Evolutionary conservation across 2,329 filamentous ascomycete genomes (phyloP).

Genomic region (Metarhizium robertsii): DNA sequence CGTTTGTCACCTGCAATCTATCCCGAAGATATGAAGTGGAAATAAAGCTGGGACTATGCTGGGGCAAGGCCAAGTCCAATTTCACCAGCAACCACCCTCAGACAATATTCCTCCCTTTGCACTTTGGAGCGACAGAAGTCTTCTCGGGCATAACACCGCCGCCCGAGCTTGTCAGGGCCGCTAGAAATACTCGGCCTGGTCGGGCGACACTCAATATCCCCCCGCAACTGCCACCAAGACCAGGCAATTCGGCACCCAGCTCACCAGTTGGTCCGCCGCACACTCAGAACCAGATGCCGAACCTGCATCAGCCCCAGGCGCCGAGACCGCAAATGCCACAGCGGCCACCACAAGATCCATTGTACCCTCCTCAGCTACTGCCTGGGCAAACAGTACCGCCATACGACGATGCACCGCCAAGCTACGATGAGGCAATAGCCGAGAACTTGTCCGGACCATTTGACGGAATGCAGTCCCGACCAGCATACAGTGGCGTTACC

Average conservation of each 20-base stretch:
- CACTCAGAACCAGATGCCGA: constrained; percentile 8
- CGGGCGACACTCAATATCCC: constrained; percentile 25
- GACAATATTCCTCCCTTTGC: constrained; percentile 67
- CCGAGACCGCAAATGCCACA: constrained; percentile 13
- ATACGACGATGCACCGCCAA: constrained; percentile 77
- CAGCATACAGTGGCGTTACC: constrained; percentile 57
- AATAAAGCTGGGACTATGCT: constrained; percentile 67
- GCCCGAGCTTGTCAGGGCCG: constrained; percentile 59
- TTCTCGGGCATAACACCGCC: constrained; percentile 85
- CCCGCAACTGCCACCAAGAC: constrained; percentile 26
- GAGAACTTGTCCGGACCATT: constrained; percentile 62
- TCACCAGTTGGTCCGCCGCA: constrained; percentile 11
- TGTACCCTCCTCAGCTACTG: constrained; percentile 49
- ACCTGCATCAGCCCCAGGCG: neutral
- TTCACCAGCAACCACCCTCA: constrained; percentile 33
- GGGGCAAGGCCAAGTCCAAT: constrained; percentile 46
- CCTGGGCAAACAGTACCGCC: constrained; percentile 31
- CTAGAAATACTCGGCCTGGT: constrained; percentile 25
- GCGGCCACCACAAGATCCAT: constrained; percentile 33
- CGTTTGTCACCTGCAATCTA: constrained; percentile 84
- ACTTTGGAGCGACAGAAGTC: constrained; percentile 64
- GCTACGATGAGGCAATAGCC: constrained; percentile 88
- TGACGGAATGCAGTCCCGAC: constrained; percentile 49
- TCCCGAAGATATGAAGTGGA: constrained; percentile 75
- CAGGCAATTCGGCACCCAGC: constrained; percentile 16